Conservation (phyloP, 805 yeast species). For the Candida montana region DNA sequence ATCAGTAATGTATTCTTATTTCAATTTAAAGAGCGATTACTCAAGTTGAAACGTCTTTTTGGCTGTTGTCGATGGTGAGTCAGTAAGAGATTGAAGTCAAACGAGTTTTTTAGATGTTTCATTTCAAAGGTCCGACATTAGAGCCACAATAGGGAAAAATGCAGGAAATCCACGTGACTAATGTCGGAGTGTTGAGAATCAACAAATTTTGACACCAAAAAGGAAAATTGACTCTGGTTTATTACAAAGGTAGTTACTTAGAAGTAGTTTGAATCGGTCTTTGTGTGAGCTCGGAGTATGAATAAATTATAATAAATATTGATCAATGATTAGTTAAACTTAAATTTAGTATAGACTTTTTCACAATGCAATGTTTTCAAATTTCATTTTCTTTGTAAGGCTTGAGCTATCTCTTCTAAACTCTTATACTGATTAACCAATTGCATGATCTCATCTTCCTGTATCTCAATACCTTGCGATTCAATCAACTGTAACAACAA, state of each 20-base stretch:
- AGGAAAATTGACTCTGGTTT: too few species aligned
- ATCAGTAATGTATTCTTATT: too few species aligned
- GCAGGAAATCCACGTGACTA: not conserved
- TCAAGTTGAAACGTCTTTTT: too few species aligned
- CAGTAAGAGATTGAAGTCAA: too few species aligned
- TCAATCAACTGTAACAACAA: conserved; percentile 7
- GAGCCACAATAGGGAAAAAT: not conserved
- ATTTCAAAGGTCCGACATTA: conserved; percentile 1
- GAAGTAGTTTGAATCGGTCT: too few species aligned
- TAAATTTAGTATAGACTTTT: too few species aligned
- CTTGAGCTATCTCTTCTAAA: conserved; percentile 3
- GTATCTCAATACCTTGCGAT: conserved; percentile 1
- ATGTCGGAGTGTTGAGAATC: not conserved
- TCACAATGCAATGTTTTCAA: not conserved
- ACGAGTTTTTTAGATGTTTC: too few species aligned
- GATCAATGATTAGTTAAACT: not conserved
- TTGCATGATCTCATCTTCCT: conserved; percentile 5
- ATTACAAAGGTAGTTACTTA: too few species aligned
- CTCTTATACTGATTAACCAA: conserved; percentile 1
- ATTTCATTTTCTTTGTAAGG: not conserved
- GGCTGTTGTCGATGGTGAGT: too few species aligned
- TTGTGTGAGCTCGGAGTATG: too few species aligned
- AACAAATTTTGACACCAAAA: too few species aligned
- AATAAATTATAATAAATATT: not conserved
- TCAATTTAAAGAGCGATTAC: too few species aligned